Base-by-base conservation (phyloP, 2,329 filamentous ascomycete genomes). In the Hypoxylon sp. region DNA sequence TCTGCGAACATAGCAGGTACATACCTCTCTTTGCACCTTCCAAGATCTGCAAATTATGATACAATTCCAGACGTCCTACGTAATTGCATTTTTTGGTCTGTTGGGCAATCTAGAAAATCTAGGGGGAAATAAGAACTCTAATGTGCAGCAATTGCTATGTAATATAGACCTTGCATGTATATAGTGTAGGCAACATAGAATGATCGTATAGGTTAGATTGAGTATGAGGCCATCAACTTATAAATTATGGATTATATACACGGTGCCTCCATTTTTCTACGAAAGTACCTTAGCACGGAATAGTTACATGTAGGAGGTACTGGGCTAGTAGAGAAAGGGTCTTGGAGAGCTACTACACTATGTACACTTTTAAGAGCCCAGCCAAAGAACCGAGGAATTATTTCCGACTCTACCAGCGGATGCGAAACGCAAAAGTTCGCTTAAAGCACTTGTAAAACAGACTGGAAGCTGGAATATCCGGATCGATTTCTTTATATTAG, bases 41-140 rank as follows among this genome's bases (percentile, higher is more conserved):
- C 46, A 42, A 57, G 59, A 65, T 65, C 63, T 62, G 45, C 63
- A 49, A 48, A 55, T 48, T 50, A 61, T 46, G 16, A 50, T 65
- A 65, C 46, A 40, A 44, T 62, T 50, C 48, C 59, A 48, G 24
- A 36, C 48, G 28, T 26, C 24, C 49, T 63, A 66, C 64, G 59
- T 59, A 63, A 53, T 22, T 50, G 6, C n/a, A 14, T 36, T 28
- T 52, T 53, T 30, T 52, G 48, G 42, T 42, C 30, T 61, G 32
- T 55, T 60, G 46, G 46, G 16, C 45, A 30, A 50, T 36, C 36
- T 50, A 6, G 3, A 26, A 6, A 3, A 26, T 6, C 6, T 26
- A 26, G 24, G 24, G 22, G 52, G 44, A 50, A 44, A 52, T 42
- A 56, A 26, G 16, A 40, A 38, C 26, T 40, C 28, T 50, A 42